Percentiles rank a stretch among this genome's conserved stretches.
Conservation (phyloP, 495 filamentous ascomycete genomes). For the Sphaerosporella brunnea region DNA sequence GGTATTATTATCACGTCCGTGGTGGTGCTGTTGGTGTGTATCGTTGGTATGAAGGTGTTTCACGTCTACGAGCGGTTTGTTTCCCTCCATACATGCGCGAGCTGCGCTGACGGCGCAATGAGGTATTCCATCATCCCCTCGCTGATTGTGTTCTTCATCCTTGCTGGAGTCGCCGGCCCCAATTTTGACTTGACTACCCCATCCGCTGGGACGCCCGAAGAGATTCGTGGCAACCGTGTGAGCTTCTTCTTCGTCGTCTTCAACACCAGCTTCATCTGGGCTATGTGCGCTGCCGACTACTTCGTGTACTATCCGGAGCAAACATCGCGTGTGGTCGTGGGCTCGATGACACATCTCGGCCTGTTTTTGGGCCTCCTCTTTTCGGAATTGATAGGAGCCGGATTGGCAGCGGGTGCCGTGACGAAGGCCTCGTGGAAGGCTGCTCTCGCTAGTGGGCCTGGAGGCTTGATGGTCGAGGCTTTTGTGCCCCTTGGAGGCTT, state of each 20-base stretch:
- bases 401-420: conserved; percentile 43
- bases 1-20: conserved; percentile 54
- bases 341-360: conserved; percentile 24
- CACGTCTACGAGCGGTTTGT: conserved; percentile 50
- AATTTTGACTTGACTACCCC: conserved; percentile 42
- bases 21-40: conserved; percentile 48
- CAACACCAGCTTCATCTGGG: conserved; percentile 15
- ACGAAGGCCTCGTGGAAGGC: conserved; percentile 34
- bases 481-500: conserved; percentile 45
- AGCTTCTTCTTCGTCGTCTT: conserved; percentile 49
- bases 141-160: conserved; percentile 44
- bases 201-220: conserved; percentile 21
- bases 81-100: not conserved
- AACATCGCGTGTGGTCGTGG: conserved; percentile 23
- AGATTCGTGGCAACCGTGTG: not conserved
- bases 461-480: conserved; percentile 50
- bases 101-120: not conserved
- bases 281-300: conserved; percentile 35
- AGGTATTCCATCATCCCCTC: conserved; percentile 55
- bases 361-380: conserved; percentile 34
- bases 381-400: conserved; percentile 51
- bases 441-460: conserved; percentile 41
- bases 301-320: conserved; percentile 40
- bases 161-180: conserved; percentile 46
- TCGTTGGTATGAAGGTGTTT: conserved; percentile 56